Percentiles rank a stretch among this genome's conserved stretches.
phyloP scores from a whole-genome alignment of 192 early-diverging fungal species.

The Piromyces finnis region DNA sequence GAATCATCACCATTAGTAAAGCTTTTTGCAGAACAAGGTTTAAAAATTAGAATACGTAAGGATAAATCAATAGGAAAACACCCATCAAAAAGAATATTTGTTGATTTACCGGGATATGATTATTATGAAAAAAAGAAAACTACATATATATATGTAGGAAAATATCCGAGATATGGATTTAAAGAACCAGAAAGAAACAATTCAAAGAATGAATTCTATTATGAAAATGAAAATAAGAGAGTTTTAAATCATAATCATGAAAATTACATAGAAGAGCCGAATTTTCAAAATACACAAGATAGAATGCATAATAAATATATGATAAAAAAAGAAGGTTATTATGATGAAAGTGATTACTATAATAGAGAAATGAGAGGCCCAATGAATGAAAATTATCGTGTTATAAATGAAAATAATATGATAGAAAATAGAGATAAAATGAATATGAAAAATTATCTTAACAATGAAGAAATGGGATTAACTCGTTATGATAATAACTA shows the following conservation, averaged over 20 bases:
- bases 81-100: background rate
- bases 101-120: background rate
- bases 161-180: background rate
- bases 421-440: background rate
- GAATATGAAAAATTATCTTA: background rate
- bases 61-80: conserved; percentile 23
- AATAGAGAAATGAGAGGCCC: background rate
- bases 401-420: background rate
- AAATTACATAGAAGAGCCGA: background rate
- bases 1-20: background rate
- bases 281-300: background rate
- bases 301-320: background rate
- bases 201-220: background rate
- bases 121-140: background rate
- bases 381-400: background rate
- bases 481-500: background rate
- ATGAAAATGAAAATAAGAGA: background rate
- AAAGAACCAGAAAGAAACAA: background rate
- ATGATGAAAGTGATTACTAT: background rate
- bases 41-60: conserved; percentile 87
- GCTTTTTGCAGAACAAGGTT: conserved; percentile 81
- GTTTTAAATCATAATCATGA: background rate
- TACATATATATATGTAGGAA: background rate
- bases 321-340: background rate
- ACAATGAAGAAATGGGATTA: background rate